Evolutionary conservation across 2,329 filamentous ascomycete genomes (phyloP), one percentile per base, ranked within the genome.

Genomic region (Fusarium nygamai): DNA sequence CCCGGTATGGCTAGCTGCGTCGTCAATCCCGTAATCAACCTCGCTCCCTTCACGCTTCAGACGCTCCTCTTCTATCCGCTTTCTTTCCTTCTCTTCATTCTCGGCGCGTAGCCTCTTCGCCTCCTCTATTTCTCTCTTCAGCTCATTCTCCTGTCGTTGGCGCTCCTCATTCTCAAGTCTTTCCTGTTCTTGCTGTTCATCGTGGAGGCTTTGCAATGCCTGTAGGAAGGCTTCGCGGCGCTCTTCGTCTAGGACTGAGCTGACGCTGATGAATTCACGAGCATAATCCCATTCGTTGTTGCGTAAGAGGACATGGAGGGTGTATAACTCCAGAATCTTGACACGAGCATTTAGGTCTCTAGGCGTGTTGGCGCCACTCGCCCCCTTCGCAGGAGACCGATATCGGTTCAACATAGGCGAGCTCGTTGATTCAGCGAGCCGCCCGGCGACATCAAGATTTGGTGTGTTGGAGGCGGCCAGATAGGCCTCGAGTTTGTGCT

Each of bases 251-350:
- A 99, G 88, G 33, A 98, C 91, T 53, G 96, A 92, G 81, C 92
- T 96, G 79, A 94, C 90, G 78, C 88, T 91, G 79, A 98, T 97
- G 82, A 98, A 98, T 77, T 97, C 94, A 68, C 91, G 90, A 8
- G 96, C 94, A 78, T 98, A 98, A 67, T 98, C 94, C 96, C 96
- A 99, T 84, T 98, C 95, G 64, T 94, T 92, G 77, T 98, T 98
- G 61, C 94, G 90, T 10, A 96, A 91, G n/a, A 99, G 90, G 13
- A 98, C 94, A 80, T 99, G 96, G 9, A 99, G 88, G 3, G 95
- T 97, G 82, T 98, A 99, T 14, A 99, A 88, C 84, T 99, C 96
- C 58, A 99, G 90, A 47, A 99, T 93, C 85, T 97, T 97, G 73
- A 98, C 92, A 51, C 95, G 90, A 9, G 94, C 92, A 76, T 93